These are phyloP conservation scores for Schizochytrium sp. DNA, from an alignment of 108 stramenopile genomes.

Conservation along the genomic window DNA sequence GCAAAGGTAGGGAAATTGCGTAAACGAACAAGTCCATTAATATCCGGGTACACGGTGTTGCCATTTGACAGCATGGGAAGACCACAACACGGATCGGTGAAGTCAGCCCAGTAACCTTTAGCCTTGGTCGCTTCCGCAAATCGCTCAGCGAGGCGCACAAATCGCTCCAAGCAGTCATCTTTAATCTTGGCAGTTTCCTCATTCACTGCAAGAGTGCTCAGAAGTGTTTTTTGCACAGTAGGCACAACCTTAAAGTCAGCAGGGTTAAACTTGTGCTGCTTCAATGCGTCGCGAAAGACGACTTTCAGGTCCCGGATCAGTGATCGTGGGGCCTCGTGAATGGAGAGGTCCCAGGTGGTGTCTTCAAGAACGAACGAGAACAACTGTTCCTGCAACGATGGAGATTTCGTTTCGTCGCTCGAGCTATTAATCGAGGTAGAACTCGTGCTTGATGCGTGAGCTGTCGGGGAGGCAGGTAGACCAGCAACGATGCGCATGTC, in stretches of 20 bases:
- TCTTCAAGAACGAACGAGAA: not conserved
- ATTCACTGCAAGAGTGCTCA: constrained; percentile 40
- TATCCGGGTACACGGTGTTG: constrained; percentile 51
- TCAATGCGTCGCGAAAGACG: not conserved
- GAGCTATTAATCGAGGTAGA: not conserved
- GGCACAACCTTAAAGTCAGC: constrained; percentile 12
- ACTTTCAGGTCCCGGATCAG: not conserved
- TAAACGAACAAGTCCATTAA: not conserved
- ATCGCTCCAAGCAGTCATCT: constrained; percentile 40
- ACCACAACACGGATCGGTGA: constrained; percentile 34
- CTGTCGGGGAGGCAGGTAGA: not conserved
- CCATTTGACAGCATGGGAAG: constrained; percentile 49
- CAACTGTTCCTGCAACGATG: not conserved
- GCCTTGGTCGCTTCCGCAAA: not conserved
- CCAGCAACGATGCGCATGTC: not conserved
- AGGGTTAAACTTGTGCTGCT: not conserved
- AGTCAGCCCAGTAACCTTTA: constrained; percentile 30
- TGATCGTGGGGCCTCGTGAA: not conserved
- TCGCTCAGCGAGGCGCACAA: not conserved
- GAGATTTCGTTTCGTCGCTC: not conserved
- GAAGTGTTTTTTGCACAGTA: constrained; percentile 6
- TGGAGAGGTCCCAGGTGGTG: not conserved
- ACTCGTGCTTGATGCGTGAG: not conserved
- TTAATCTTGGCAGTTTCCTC: not conserved
- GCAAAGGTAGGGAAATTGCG: not conserved